Conservation (phyloP, 805 yeast species). For the Nakazawaea laoshanensis region DNA sequence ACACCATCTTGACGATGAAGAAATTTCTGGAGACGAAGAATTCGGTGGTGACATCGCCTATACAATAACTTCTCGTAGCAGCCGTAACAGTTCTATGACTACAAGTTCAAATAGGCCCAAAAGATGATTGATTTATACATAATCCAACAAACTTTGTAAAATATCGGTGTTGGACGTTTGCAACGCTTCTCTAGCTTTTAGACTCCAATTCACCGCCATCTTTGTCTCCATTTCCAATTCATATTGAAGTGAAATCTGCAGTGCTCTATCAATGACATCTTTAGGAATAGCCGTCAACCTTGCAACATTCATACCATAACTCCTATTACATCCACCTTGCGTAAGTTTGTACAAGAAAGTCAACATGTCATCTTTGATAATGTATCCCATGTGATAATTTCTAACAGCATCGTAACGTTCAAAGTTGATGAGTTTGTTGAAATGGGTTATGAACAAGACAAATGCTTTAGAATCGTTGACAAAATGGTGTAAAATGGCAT, state of each 20-base stretch:
- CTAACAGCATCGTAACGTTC: slow-evolving; percentile 35
- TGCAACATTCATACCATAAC: slow-evolving; percentile 85
- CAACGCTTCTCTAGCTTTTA: slow-evolving; percentile 9
- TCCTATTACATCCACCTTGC: slow-evolving; percentile 45
- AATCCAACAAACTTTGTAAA: not conserved
- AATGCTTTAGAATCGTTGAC: slow-evolving; percentile 26
- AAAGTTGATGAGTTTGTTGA: slow-evolving; percentile 53
- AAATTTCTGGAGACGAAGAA: slow-evolving; percentile 34
- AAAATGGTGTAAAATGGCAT: slow-evolving; percentile 58
- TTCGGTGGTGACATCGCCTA: slow-evolving; percentile 50
- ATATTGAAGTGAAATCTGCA: slow-evolving; percentile 20
- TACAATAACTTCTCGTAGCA: slow-evolving; percentile 30
- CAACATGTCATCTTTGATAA: slow-evolving; percentile 24
- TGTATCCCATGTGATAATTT: slow-evolving; percentile 68
- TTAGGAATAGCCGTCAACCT: slow-evolving; percentile 56
- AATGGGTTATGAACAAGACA: slow-evolving; percentile 79
- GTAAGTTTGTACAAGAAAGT: slow-evolving; percentile 44
- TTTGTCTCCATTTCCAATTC: slow-evolving; percentile 14
- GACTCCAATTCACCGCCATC: slow-evolving; percentile 4
- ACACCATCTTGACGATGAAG: slow-evolving; percentile 58
- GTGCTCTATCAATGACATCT: slow-evolving; percentile 37
- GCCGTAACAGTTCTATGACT: slow-evolving; percentile 7
- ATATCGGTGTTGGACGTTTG: slow-evolving; percentile 2
- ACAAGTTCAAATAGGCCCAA: slow-evolving; percentile 12
- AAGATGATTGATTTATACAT: slow-evolving; percentile 13